A percentile compares a stretch with the other conserved stretches of the same genome.
Conservation (phyloP, 441 rosid species). For the Corymbia citriodora region DNA sequence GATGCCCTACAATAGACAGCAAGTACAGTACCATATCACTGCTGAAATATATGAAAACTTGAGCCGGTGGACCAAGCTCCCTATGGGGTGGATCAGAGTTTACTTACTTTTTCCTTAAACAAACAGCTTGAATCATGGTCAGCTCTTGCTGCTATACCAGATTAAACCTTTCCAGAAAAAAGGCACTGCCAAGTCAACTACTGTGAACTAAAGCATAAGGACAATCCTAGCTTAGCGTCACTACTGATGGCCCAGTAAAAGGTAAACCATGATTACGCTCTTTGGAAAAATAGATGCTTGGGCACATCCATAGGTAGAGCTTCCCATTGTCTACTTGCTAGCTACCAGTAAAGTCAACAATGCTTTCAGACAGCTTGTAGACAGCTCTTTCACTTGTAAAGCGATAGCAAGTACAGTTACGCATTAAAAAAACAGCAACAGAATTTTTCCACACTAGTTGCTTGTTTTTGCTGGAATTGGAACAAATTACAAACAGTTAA, state of each 20-base stretch:
- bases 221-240: neutral
- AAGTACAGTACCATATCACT: neutral
- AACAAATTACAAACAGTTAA: neutral
- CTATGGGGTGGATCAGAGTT: neutral
- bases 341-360: neutral
- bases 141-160: neutral
- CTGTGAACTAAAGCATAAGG: neutral
- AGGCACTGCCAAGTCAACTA: neutral
- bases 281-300: neutral
- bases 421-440: neutral
- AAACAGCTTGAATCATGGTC: neutral
- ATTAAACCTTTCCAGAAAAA: neutral
- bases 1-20: neutral
- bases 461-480: neutral
- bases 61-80: neutral
- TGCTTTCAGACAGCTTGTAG: neutral
- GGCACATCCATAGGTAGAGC: neutral
- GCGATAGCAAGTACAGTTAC: neutral
- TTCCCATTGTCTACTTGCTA: neutral
- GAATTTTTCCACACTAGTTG: neutral
- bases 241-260: neutral
- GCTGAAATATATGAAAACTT: neutral
- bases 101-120: neutral
- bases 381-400: neutral
- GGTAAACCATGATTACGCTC: neutral